A percentile compares a stretch with the other conserved stretches of the same genome.
Evolutionary conservation across 805 yeast genomes (phyloP).

Genomic region (Saccharomycopsis schoenii): DNA sequence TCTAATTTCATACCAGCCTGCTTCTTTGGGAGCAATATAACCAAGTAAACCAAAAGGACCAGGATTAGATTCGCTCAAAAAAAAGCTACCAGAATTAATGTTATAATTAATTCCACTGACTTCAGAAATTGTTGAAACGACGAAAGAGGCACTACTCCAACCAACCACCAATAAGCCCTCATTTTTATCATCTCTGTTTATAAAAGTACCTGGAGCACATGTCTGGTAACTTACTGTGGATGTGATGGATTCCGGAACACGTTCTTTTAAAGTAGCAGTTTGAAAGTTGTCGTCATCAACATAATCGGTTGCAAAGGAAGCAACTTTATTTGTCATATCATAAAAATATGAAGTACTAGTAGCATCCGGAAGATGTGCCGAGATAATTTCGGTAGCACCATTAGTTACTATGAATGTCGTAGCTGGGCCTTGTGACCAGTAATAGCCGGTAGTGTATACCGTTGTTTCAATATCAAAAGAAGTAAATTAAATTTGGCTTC

Average conservation of each 20-base stretch:
- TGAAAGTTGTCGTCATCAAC: neutral
- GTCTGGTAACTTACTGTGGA: neutral
- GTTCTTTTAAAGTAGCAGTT: neutral
- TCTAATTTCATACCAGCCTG: neutral
- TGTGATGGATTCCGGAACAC: neutral
- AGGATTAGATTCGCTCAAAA: neutral
- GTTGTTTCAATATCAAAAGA: neutral
- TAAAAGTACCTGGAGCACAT: neutral
- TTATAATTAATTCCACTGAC: neutral
- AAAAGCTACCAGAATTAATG: neutral
- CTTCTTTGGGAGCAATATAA: neutral
- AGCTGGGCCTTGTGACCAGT: neutral
- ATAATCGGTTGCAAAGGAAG: neutral
- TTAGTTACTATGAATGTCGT: neutral
- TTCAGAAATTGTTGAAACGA: neutral
- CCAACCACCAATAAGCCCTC: neutral
- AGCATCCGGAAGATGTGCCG: neutral
- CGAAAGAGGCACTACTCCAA: neutral
- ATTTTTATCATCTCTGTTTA: neutral
- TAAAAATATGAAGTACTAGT: neutral
- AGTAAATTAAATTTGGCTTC: no score
- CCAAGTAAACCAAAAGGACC: neutral
- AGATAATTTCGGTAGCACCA: neutral
- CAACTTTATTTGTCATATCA: neutral
- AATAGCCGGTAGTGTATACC: neutral